These are phyloP conservation scores for Fraxinus sp. DNA, from an alignment of 305 asterid genomes.

Conservation along the genomic window DNA sequence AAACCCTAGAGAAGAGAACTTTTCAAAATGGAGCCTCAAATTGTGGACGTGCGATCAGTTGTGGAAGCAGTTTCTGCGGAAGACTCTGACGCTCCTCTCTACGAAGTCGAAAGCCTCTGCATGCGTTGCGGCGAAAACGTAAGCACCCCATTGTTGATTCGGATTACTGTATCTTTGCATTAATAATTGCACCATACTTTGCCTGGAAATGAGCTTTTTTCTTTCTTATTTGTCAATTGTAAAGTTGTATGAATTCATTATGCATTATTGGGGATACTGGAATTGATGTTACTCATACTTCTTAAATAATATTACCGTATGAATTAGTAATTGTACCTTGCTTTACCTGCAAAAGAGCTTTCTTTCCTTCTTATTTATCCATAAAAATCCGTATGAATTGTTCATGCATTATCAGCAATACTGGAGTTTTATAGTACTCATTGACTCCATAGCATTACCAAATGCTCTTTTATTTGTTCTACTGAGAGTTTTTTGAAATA, in stretches of 20 bases:
- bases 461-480: neutral
- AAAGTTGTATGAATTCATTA: neutral
- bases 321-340: neutral
- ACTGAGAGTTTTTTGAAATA: neutral
- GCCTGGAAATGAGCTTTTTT: neutral
- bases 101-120: constrained; percentile 79
- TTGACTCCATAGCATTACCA: neutral
- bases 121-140: constrained; percentile 90
- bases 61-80: constrained; percentile 68
- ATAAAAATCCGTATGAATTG: neutral
- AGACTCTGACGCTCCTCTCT: constrained; percentile 59
- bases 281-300: neutral
- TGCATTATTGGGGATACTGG: neutral
- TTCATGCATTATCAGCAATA: neutral
- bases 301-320: neutral
- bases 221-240: neutral
- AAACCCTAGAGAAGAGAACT: neutral
- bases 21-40: constrained; percentile 27
- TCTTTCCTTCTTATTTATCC: neutral
- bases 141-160: neutral
- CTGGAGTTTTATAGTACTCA: neutral
- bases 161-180: neutral
- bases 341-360: neutral
- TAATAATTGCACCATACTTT: neutral
- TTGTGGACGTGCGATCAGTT: constrained; percentile 76